Conservation (phyloP, 2,329 filamentous ascomycete species). For the Calonectria crousiana region DNA sequence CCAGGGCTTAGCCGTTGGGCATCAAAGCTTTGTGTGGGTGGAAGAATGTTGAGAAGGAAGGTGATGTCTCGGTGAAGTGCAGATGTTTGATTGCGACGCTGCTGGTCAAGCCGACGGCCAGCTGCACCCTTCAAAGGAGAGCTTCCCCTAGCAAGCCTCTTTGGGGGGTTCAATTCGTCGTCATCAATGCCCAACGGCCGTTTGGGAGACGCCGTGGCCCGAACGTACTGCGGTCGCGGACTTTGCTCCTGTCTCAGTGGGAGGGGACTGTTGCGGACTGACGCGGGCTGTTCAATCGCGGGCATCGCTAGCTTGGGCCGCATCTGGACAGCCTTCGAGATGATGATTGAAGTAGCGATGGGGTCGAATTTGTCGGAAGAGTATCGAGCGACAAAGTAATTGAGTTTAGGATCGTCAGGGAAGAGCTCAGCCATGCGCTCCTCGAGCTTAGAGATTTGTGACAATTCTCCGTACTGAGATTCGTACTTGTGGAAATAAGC, state of each 20-base stretch:
- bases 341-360: constrained; percentile 81
- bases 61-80: constrained; percentile 79
- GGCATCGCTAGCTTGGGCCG: constrained; percentile 70
- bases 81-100: constrained; percentile 72
- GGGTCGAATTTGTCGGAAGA: constrained; percentile 81
- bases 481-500: constrained; percentile 96
- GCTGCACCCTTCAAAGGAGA: constrained; percentile 94
- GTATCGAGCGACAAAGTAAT: constrained; percentile 82
- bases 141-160: constrained; percentile 89
- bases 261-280: constrained; percentile 59
- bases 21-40: constrained; percentile 78
- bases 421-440: constrained; percentile 94
- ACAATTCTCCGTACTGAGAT: constrained; percentile 91
- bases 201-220: constrained; percentile 68
- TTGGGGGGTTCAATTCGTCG: constrained; percentile 79
- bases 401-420: constrained; percentile 83
- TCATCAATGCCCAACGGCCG: constrained; percentile 76
- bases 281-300: constrained; percentile 64
- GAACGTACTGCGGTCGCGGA: constrained; percentile 62
- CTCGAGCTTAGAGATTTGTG: constrained; percentile 91
- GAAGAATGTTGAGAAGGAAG: constrained; percentile 79
- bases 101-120: constrained; percentile 85
- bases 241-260: constrained; percentile 53
- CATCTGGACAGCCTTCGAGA: constrained; percentile 85
- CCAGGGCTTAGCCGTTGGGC: constrained; percentile 77